Evolutionary conservation across 2,329 filamentous ascomycete genomes (phyloP).

Genomic region (Sporothrix pallida): DNA sequence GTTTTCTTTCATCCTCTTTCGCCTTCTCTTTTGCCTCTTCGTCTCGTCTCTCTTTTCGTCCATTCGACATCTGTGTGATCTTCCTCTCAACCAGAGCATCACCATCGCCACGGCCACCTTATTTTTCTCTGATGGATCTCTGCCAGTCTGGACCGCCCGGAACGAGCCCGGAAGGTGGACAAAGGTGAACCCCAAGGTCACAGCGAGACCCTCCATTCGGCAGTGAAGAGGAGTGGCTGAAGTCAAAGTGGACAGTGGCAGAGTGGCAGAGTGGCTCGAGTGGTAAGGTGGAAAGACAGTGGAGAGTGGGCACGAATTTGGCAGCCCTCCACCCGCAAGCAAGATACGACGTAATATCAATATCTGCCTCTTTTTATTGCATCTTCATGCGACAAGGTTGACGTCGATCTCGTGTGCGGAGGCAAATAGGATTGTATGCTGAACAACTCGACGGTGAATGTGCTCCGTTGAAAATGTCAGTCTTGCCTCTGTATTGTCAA

Average conservation of each 20-base stretch:
- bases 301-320: background rate
- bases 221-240: background rate
- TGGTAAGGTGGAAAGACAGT: background rate
- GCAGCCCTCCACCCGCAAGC: no score
- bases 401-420: background rate
- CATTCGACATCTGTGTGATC: background rate
- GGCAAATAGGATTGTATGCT: background rate
- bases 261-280: background rate
- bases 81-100: background rate
- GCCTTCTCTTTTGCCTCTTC: background rate
- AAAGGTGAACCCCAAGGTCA: background rate
- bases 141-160: background rate
- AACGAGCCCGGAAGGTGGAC: background rate
- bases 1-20: background rate
- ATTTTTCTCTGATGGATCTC: background rate
- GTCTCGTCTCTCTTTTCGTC: background rate
- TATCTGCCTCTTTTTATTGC: background rate
- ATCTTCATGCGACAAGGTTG: slow-evolving; percentile 21
- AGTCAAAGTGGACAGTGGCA: no score
- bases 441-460: background rate
- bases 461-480: background rate
- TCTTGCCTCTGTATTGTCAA: background rate
- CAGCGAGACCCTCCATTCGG: background rate
- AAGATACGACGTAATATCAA: background rate
- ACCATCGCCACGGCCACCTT: background rate